phyloP scores from a whole-genome alignment of 2,329 filamentous ascomycete species.

The Cylindrodendrum hubeiense region DNA sequence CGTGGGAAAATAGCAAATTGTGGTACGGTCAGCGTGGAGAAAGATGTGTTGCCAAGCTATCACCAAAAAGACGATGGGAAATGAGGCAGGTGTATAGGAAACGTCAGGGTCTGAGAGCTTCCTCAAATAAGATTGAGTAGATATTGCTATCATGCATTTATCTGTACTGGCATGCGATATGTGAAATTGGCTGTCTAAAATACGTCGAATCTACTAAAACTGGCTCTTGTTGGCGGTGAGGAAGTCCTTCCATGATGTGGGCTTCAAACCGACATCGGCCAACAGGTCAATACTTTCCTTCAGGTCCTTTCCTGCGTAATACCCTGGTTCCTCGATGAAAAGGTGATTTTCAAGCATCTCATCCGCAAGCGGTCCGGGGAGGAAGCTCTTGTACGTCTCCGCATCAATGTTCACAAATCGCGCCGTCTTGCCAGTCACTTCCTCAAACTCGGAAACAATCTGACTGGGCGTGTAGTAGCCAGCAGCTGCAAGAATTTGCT shows the following conservation, averaged over 20 bases:
- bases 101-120: no score
- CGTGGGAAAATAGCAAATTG: no score
- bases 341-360: constrained; percentile 58
- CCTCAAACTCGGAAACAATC: constrained; percentile 49
- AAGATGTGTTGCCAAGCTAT: no score
- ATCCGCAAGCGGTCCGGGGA: constrained; percentile 43
- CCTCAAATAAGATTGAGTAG: no score
- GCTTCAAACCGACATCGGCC: constrained; percentile 43
- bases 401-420: constrained; percentile 45
- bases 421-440: constrained; percentile 49
- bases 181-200: no score
- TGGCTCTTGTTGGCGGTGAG: constrained; percentile 43
- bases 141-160: no score
- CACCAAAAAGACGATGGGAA: no score
- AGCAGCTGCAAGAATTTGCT: constrained; percentile 51
- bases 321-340: constrained; percentile 55
- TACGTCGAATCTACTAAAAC: no score
- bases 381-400: constrained; percentile 51
- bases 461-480: constrained; percentile 50
- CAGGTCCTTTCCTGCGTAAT: constrained; percentile 52
- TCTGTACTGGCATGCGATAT: no score
- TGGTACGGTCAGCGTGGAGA: no score
- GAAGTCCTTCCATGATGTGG: constrained; percentile 53
- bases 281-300: constrained; percentile 49
- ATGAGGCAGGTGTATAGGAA: no score